These are phyloP conservation scores for Calonectria leucothoes DNA, from an alignment of 2,329 filamentous ascomycete species.

Conservation along the genomic window DNA sequence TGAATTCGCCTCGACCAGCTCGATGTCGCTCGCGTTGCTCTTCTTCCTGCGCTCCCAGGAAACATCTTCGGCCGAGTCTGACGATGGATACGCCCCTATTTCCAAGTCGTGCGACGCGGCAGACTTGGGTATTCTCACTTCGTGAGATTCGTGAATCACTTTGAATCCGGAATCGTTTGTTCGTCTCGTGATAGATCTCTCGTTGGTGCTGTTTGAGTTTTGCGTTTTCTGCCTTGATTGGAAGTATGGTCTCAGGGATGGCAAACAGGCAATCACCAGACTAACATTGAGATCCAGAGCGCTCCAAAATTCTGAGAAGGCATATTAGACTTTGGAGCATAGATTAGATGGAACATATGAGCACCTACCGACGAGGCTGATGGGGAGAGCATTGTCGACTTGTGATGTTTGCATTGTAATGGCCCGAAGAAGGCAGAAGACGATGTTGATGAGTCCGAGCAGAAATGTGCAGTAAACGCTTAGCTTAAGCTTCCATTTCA, in stretches of 20 bases:
- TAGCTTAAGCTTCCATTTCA: neutral
- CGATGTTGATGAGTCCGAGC: slow-evolving; percentile 30
- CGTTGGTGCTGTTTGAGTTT: neutral
- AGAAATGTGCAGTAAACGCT: slow-evolving; percentile 29
- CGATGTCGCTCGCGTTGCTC: slow-evolving; percentile 18
- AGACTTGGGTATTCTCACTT: neutral
- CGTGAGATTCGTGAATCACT: neutral
- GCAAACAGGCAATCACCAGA: slow-evolving; percentile 36
- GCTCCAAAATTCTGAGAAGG: slow-evolving; percentile 30
- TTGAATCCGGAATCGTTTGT: neutral
- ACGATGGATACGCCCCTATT: neutral
- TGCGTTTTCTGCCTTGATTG: neutral
- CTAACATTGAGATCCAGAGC: slow-evolving; percentile 29
- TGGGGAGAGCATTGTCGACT: slow-evolving; percentile 7
- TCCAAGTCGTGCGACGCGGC: neutral
- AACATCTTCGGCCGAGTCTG: neutral
- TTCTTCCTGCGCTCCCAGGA: slow-evolving; percentile 1
- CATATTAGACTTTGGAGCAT: neutral
- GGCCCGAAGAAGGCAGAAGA: slow-evolving; percentile 34
- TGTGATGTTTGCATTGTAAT: slow-evolving; percentile 20
- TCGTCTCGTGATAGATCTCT: neutral
- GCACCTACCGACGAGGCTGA: slow-evolving; percentile 30
- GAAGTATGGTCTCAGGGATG: slow-evolving; percentile 34
- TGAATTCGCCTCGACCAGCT: neutral
- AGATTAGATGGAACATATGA: fast-evolving